These are phyloP conservation scores for Discostella pseudostelligera DNA, from an alignment of 108 stramenopile genomes.

Conservation along the genomic window DNA sequence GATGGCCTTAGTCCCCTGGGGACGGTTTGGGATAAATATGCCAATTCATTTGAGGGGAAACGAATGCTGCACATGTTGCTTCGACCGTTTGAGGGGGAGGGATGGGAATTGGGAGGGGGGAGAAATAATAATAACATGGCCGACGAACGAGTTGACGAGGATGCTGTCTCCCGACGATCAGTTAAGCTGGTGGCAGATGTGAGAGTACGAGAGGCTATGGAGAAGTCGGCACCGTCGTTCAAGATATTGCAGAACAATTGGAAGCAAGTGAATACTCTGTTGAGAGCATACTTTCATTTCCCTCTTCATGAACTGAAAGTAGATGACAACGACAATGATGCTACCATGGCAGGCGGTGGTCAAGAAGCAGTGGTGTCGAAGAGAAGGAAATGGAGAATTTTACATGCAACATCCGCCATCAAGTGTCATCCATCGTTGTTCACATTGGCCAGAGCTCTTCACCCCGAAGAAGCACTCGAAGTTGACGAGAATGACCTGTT, in stretches of 20 bases:
- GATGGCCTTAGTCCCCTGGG: slow-evolving; percentile 65
- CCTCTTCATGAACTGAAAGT: slow-evolving; percentile 40
- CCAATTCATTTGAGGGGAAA: slow-evolving; percentile 70
- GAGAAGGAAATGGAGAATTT: slow-evolving; percentile 62
- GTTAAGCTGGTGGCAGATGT: slow-evolving; percentile 19
- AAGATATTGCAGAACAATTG: slow-evolving; percentile 51
- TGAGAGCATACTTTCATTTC: slow-evolving; percentile 82
- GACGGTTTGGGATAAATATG: slow-evolving; percentile 78
- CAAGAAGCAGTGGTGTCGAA: neutral
- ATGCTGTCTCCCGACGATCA: slow-evolving; percentile 4
- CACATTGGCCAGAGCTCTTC: slow-evolving; percentile 58
- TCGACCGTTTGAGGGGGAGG: slow-evolving; percentile 36
- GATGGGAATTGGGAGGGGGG: slow-evolving; percentile 15
- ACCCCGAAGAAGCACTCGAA: slow-evolving; percentile 74
- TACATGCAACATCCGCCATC: slow-evolving; percentile 73
- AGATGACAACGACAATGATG: slow-evolving; percentile 12
- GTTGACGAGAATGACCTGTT: slow-evolving; percentile 65
- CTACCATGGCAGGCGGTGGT: neutral
- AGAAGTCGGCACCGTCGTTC: slow-evolving; percentile 16
- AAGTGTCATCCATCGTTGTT: slow-evolving; percentile 73
- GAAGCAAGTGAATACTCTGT: slow-evolving; percentile 61
- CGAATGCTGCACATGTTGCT: slow-evolving; percentile 40
- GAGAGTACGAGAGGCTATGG: slow-evolving; percentile 30
- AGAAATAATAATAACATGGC: slow-evolving; percentile 1
- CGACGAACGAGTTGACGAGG: slow-evolving; percentile 2